Base-by-base conservation (phyloP, 2,329 filamentous ascomycete genomes). In the Monilinia vaccinii-corymbosi region DNA sequence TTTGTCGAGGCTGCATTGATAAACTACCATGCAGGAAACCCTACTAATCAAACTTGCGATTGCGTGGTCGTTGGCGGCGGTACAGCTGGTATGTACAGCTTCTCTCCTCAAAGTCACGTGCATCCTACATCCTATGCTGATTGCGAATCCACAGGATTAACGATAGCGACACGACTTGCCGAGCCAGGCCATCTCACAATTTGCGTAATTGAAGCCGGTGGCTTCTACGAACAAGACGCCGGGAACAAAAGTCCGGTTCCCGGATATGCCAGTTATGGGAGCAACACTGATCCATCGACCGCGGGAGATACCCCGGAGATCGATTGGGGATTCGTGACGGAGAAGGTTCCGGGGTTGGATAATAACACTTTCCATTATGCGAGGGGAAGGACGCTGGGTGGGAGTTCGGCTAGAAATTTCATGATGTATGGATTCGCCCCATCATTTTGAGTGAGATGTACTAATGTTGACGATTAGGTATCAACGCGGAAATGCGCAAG, bases 371-470 rank as follows among this genome's bases (percentile, higher is more conserved):
- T 68, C 42, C 61, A 59, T 34, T 64, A 61, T 53, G 69, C 72
- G 10, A 68, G 72, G 25, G 73, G 73, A 9, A 70, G 71, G 49
- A 62, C 67, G 2, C 66, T 75, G 1, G 73, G 74, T 13, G 73
- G 73, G 4, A 70, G 64, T 14, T 69, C 64, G 25, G 72, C 67
- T 0, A 74, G 75, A 53, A 76, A 75, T 56, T 72, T 71, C 57
- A 60, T 71, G 21, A 70, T 72, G 46, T 64, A 60, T 25, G 25
- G 23, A 31, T 28, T n/a, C 42, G 5, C 13, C 34, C 13, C 34
- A 34, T 23, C 18, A 14, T 44, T 16, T 36, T 21, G 18, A 11
- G 8, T 14, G 11, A 3, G 4, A 52, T 3, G 14, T 52, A 11
- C 49, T 52, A 40, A 52, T 6, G 2, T 14, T 32, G 23, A 21